A percentile compares a stretch with the other conserved stretches of the same genome.
Evolutionary conservation across 768 basidiomycete genomes (phyloP).

Genomic region (Phanerodontia chrysosporium): DNA sequence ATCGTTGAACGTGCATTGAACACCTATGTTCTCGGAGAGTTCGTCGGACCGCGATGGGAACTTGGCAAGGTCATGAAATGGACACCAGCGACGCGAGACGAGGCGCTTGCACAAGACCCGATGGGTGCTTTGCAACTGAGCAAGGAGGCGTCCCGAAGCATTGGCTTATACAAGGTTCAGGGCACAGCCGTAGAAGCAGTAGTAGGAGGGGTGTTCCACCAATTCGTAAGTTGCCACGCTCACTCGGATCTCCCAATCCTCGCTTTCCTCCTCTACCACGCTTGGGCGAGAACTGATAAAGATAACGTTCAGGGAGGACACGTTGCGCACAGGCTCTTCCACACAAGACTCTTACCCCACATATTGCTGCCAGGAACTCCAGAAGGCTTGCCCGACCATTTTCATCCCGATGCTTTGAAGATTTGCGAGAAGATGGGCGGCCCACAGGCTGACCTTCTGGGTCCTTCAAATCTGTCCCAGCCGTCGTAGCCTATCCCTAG

Average conservation of each 20-base stretch:
- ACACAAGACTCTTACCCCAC: slow-evolving; percentile 38
- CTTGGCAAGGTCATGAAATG: slow-evolving; percentile 72
- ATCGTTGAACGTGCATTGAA: slow-evolving; percentile 57
- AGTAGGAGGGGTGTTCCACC: slow-evolving; percentile 72
- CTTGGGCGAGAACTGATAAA: background rate
- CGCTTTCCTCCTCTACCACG: background rate
- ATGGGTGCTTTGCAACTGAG: background rate
- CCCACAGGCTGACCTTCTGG: slow-evolving; percentile 26
- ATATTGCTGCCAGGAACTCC: slow-evolving; percentile 25
- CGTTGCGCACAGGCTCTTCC: slow-evolving; percentile 37
- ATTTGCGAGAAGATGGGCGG: slow-evolving; percentile 51
- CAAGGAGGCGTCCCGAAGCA: slow-evolving; percentile 26
- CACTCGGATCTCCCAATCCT: background rate
- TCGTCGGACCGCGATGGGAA: slow-evolving; percentile 72
- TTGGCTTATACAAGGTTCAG: slow-evolving; percentile 74
- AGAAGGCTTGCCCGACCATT: slow-evolving; percentile 33
- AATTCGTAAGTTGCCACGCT: slow-evolving; percentile 55
- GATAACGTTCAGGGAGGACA: slow-evolving; percentile 32
- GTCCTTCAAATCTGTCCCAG: background rate
- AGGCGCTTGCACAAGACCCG: background rate
- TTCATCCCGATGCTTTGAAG: slow-evolving; percentile 43
- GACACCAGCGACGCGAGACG: slow-evolving; percentile 48
- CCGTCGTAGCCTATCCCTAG: background rate
- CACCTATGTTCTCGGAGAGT: slow-evolving; percentile 68
- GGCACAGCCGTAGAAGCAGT: slow-evolving; percentile 76